Conservation (phyloP, 257 asterid genomes). For the Scutellaria minor region DNA sequence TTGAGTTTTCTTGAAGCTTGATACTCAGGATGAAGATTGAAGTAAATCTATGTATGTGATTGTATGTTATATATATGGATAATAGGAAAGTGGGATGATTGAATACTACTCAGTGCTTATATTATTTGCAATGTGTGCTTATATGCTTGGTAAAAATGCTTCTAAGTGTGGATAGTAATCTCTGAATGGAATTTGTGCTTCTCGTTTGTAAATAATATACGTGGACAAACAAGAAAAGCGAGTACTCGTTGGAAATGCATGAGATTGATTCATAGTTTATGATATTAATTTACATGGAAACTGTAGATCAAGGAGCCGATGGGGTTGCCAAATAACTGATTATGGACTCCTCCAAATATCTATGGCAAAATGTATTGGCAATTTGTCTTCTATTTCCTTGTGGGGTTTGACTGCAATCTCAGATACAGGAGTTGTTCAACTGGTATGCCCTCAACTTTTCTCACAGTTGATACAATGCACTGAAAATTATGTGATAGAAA, state of each 20-base stretch:
- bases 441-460: slow-evolving; percentile 49
- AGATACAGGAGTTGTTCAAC: slow-evolving; percentile 68
- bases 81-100: neutral
- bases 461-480: neutral
- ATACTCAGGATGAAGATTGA: neutral
- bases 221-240: neutral
- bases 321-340: slow-evolving; percentile 96
- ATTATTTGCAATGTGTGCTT: neutral
- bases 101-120: neutral
- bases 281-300: neutral
- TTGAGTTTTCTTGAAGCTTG: neutral
- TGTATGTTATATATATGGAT: neutral
- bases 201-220: neutral
- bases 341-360: slow-evolving; percentile 72
- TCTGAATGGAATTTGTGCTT: neutral
- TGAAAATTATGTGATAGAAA: neutral
- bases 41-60: too few relatives aligned
- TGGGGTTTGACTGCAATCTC: slow-evolving; percentile 87
- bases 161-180: neutral
- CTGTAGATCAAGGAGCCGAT: slow-evolving; percentile 85
- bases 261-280: neutral
- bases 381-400: slow-evolving; percentile 73
- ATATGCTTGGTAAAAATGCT: too few relatives aligned
- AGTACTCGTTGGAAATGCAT: neutral
- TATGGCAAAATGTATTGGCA: slow-evolving; percentile 71